Base-by-base conservation (phyloP, 148 eudicot genomes). In the Selenicereus undatus region DNA sequence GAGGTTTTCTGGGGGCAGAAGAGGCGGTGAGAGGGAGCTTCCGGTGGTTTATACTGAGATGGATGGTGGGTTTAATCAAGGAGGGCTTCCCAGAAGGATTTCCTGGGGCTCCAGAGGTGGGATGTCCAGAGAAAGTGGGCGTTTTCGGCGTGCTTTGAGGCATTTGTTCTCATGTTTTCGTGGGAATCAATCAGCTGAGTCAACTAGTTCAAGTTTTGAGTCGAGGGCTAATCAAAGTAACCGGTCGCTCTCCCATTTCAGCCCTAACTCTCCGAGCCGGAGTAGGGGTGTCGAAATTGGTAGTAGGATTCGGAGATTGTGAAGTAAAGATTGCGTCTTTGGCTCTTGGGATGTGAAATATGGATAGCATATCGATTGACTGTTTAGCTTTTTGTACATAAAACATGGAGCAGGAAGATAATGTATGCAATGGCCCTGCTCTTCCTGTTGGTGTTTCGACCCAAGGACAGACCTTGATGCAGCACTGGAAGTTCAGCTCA, bases 41-140 rank as follows among this genome's bases (percentile, higher is more conserved):
- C 97, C 98, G 0, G 99, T 93, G 32, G 99, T 96, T 11, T 96
- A 89, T 84, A 96, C 99, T 0, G 99, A 96, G 83, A 88, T 96
- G 97, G 99, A 96, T 81, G 98, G 98, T 13, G 99, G 97, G 65
- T 93, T 93, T 77, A 92, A 91, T 77, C 88, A 87, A 60, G 93
- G 93, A 8, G 86, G 89, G 56, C 88, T 84, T 14, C 93, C 97
- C 2, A 90, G 98, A 84, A 89, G 98, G 91, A 90, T 96, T 75
- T 89, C 97, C 0, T 93, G 99, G 99, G 95, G 93, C 20, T 80
- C 91, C 7, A 88, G 98, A 73, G 91, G 91, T 66, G 91, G 88
- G 36, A 88, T 83, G 6, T 84, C 89, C 0, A 86, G 91, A 71
- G 89, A 87, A 71, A 82, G 91, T 24, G 87, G 92, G 20, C 93